Conservation (phyloP, 306 rosid genomes). For the Astragalus glycyphyllos region DNA sequence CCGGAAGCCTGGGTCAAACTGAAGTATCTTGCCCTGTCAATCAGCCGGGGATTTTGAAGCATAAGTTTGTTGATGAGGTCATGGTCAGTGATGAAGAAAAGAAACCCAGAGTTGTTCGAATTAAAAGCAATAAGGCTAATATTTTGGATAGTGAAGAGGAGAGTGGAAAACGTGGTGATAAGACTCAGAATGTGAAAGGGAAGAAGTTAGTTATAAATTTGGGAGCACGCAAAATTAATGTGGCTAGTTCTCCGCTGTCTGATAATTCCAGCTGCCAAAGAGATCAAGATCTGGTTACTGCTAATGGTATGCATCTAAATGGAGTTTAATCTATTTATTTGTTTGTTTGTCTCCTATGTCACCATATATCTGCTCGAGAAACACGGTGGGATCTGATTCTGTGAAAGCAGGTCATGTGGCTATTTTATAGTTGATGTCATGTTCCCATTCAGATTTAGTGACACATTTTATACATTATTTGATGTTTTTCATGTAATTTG, state of each 20-base stretch:
- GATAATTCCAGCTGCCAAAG: constrained; percentile 88
- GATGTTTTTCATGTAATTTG: neutral
- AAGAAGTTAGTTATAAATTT: constrained; percentile 91
- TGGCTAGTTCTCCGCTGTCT: constrained; percentile 80
- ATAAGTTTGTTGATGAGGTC: constrained; percentile 89
- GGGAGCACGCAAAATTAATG: constrained; percentile 86
- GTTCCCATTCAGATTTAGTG: neutral
- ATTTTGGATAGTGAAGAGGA: constrained; percentile 76
- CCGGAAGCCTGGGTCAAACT: constrained; percentile 68
- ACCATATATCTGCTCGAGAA: neutral
- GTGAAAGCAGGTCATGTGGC: constrained; percentile 18
- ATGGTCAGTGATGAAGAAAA: constrained; percentile 91
- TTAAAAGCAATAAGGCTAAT: constrained; percentile 68
- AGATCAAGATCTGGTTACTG: constrained; percentile 62
- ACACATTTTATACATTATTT: neutral
- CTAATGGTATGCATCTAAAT: constrained; percentile 62
- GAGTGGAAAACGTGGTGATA: constrained; percentile 62
- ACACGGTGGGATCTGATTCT: neutral
- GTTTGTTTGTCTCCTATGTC: neutral
- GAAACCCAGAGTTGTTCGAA: constrained; percentile 71
- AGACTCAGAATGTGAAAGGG: constrained; percentile 72
- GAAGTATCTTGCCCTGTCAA: constrained; percentile 62
- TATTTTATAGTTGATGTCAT: constrained; percentile 31
- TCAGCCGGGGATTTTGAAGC: constrained; percentile 72
- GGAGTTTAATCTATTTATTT: constrained; percentile 1